Conservation (phyloP, 345 rosid species). For the Theobroma cacao region DNA sequence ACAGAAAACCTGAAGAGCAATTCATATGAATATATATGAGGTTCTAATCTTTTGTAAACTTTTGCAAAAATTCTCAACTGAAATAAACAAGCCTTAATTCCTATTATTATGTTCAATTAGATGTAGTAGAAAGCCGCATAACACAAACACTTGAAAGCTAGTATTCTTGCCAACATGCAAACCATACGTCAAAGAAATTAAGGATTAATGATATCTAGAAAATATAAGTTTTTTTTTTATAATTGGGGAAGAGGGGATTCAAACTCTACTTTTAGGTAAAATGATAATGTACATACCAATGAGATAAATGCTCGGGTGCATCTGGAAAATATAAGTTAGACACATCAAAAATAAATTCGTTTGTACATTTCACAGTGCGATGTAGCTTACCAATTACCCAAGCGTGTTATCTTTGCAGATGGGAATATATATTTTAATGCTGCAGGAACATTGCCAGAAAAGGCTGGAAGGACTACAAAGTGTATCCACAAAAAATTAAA, state of each 20-base stretch:
- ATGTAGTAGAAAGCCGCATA: neutral
- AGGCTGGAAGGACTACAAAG: conserved; percentile 67
- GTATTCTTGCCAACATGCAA: conserved; percentile 1
- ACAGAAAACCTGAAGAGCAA: conserved; percentile 56
- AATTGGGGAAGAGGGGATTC: too few species aligned
- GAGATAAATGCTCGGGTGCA: too few species aligned
- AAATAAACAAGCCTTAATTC: neutral
- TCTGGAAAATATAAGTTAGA: conserved; percentile 12
- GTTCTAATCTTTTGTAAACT: neutral
- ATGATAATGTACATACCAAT: too few species aligned
- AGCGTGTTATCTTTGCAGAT: conserved; percentile 59
- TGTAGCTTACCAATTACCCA: conserved; percentile 64
- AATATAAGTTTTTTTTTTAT: conserved; percentile 16
- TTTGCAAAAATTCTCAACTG: conserved; percentile 1
- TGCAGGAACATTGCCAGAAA: conserved; percentile 72
- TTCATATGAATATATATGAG: conserved; percentile 2
- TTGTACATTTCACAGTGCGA: conserved; percentile 5
- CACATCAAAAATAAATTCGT: conserved; percentile 3
- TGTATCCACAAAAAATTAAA: conserved; percentile 14
- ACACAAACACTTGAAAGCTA: neutral
- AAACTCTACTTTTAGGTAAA: too few species aligned
- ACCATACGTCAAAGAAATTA: neutral
- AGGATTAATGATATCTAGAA: neutral
- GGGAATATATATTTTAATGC: conserved; percentile 50
- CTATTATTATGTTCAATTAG: neutral